Conservation (phyloP, 306 rosid genomes). For the Arachis stenosperma region DNA sequence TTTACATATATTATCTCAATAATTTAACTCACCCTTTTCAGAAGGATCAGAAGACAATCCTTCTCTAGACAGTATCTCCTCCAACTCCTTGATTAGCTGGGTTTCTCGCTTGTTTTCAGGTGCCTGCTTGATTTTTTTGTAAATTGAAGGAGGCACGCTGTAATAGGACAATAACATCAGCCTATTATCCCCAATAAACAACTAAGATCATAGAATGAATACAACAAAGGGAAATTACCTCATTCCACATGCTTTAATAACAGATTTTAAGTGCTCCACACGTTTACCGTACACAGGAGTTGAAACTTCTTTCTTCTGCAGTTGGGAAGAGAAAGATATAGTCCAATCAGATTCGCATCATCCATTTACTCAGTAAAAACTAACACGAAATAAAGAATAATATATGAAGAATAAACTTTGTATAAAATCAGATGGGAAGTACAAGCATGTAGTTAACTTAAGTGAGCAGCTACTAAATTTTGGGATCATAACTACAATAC, state of each 20-base stretch:
- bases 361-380: no score
- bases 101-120: constrained; percentile 86
- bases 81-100: constrained; percentile 78
- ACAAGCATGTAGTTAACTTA: constrained; percentile 5
- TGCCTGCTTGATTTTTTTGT: constrained; percentile 87
- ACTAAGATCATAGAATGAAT: constrained; percentile 31
- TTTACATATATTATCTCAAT: constrained; percentile 13
- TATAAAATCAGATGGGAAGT: not conserved
- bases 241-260: constrained; percentile 97
- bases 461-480: constrained; percentile 6
- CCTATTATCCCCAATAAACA: constrained; percentile 38
- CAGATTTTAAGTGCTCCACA: constrained; percentile 87
- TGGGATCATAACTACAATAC: not conserved
- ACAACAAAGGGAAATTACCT: constrained; percentile 57
- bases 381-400: constrained; percentile 16
- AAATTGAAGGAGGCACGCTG: constrained; percentile 81
- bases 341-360: not conserved
- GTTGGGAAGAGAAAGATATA: constrained; percentile 25
- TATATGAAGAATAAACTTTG: constrained; percentile 16
- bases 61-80: constrained; percentile 83
- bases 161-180: constrained; percentile 38
- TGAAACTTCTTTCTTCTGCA: constrained; percentile 86
- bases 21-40: constrained; percentile 74
- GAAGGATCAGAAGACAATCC: constrained; percentile 84
- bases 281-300: constrained; percentile 78